Evolutionary conservation across 2,329 filamentous ascomycete species (phyloP), one percentile per base, ranked within the genome.

Genomic region (Xylariales sp.): DNA sequence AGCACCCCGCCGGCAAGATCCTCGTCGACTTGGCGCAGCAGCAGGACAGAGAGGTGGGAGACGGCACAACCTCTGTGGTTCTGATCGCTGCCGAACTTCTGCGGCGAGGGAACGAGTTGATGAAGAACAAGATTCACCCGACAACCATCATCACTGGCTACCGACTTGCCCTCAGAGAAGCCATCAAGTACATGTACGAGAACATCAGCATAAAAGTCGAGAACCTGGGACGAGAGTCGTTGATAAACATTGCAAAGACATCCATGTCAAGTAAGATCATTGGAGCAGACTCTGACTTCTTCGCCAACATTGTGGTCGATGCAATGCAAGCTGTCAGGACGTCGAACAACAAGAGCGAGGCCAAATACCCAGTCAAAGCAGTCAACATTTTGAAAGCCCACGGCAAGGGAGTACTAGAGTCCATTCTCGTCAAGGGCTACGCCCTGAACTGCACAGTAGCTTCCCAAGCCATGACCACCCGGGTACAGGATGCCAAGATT

Each of bases 231-330:
- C 83, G 87, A 47, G 93, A 97, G 49, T 93, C 88, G 46, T 78
- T 98, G 53, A 66, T 97, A 59, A 96, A 81, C 69, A 96, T 98
- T 62, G 93, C 93, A 48, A 97, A 91, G 74, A 98, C 93, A 15
- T 96, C 90, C 59, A 98, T 98, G 91, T 96, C 90, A 40, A 95
- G 88, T 75, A 98, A 98, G 73, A 94, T 98, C 60, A 97, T 98
- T 62, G 93, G 93, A 44, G 73, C 86, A 43, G 93, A 98, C 67
- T 89, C 88, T 10, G 89, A 95, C 50, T 98, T 98, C 73, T 98
- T 98, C 61, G 82, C 91, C 54, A 86, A 93, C 68, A 94, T 98
- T 85, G 89, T 90, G 10, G 93, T 98, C 38, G 91, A 98, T 65
- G 90, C 87, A 51, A 96, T 98, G 76, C 82, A 86, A 62, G 86